Evolutionary conservation across 306 rosid species (phyloP).

Genomic region (Pterocarpus santalinus): DNA sequence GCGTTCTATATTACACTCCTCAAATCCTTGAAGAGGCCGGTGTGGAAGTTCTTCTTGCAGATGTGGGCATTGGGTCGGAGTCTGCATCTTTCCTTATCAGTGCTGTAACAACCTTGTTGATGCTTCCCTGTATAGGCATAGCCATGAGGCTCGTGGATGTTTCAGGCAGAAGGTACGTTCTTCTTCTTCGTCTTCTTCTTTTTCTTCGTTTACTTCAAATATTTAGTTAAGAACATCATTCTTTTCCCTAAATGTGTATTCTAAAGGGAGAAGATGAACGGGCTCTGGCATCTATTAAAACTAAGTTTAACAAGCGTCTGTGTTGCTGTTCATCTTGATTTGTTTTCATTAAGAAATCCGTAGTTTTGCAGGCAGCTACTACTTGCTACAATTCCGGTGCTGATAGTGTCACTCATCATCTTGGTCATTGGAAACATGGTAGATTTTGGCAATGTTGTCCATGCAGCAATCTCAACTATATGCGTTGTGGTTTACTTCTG

Average conservation of each 20-base stretch:
- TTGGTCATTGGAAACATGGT: constrained; percentile 60
- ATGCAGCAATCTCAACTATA: constrained; percentile 69
- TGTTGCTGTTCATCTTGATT: constrained; percentile 8
- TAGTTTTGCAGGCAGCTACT: constrained; percentile 66
- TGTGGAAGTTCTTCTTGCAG: constrained; percentile 74
- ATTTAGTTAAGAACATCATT: constrained; percentile 3
- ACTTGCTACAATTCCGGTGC: constrained; percentile 75
- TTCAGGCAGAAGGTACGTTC: constrained; percentile 72
- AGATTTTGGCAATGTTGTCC: constrained; percentile 52
- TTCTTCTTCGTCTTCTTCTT: too few relatives aligned
- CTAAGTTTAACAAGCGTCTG: not conserved
- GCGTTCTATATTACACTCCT: constrained; percentile 92
- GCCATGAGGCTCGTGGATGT: constrained; percentile 85
- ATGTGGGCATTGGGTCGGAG: constrained; percentile 63
- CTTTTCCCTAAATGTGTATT: constrained; percentile 5
- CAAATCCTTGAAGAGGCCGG: constrained; percentile 89
- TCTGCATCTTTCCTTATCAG: constrained; percentile 85
- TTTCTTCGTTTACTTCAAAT: constrained; percentile 9
- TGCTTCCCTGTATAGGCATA: constrained; percentile 80
- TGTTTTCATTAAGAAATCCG: constrained; percentile 10
- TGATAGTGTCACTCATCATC: constrained; percentile 62
- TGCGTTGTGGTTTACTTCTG: constrained; percentile 78
- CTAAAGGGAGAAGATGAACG: not conserved
- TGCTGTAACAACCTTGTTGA: constrained; percentile 79
- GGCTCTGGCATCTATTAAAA: constrained; percentile 12